These are phyloP conservation scores for Ophiognomonia clavigignenti-juglandacearum DNA, from an alignment of 2,329 filamentous ascomycete species.

Conservation along the genomic window DNA sequence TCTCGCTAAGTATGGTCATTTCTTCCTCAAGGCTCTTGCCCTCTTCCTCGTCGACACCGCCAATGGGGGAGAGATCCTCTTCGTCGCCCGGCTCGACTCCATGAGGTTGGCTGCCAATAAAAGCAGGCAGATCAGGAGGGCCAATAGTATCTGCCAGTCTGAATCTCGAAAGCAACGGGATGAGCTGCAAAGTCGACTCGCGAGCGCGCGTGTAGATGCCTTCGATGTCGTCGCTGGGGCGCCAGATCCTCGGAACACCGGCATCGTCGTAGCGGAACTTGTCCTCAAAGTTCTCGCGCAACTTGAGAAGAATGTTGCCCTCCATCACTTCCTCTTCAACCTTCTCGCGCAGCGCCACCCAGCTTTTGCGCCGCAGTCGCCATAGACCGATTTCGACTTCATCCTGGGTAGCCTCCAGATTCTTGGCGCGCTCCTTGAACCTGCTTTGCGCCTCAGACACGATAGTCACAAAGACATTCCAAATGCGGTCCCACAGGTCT, in stretches of 20 bases:
- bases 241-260: constrained; percentile 94
- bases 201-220: constrained; percentile 87
- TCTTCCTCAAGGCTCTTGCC: constrained; percentile 94
- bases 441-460: constrained; percentile 80
- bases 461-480: constrained; percentile 76
- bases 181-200: constrained; percentile 85
- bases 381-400: constrained; percentile 92
- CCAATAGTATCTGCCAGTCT: constrained; percentile 68
- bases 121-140: constrained; percentile 76
- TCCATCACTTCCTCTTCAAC: constrained; percentile 98
- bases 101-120: constrained; percentile 73
- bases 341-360: constrained; percentile 83
- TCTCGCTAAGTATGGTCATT: constrained; percentile 88
- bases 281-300: constrained; percentile 97
- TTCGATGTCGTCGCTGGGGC: constrained; percentile 94
- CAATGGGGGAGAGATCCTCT: constrained; percentile 83
- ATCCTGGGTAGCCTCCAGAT: constrained; percentile 86
- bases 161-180: constrained; percentile 85
- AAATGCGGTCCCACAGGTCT: constrained; percentile 93
- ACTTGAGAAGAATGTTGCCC: constrained; percentile 89
- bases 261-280: constrained; percentile 97
- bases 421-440: constrained; percentile 84
- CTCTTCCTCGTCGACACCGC: constrained; percentile 90
- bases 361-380: constrained; percentile 89
- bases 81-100: constrained; percentile 78